phyloP scores from a whole-genome alignment of 805 yeast species.

The Yamadazyma endophytica region DNA sequence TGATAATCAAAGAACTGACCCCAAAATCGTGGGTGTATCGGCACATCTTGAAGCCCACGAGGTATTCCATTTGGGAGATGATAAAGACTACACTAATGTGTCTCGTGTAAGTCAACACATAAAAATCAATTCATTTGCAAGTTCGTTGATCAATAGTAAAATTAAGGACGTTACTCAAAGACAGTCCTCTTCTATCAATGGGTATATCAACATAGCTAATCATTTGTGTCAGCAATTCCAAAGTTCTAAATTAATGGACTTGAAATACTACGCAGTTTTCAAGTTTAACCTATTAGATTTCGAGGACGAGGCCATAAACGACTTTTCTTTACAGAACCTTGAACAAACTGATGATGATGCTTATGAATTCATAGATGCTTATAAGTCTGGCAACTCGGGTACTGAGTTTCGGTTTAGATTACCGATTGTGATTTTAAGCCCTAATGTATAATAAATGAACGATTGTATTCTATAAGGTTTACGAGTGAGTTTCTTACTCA shows the following conservation, averaged over 20 bases:
- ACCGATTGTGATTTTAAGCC: constrained; percentile 23
- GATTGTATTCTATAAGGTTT: no score
- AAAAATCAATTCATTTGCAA: constrained; percentile 30
- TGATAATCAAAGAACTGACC: constrained; percentile 11
- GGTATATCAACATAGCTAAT: constrained; percentile 26
- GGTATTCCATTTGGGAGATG: constrained; percentile 20
- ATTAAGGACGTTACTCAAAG: constrained; percentile 6
- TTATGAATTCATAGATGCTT: constrained; percentile 10
- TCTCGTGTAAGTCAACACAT: constrained; percentile 32
- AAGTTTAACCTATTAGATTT: constrained; percentile 32
- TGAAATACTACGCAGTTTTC: constrained; percentile 32
- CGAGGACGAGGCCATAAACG: constrained; percentile 6
- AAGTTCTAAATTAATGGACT: constrained; percentile 30
- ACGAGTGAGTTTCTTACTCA: no score
- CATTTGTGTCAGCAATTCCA: constrained; percentile 33
- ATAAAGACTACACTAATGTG: constrained; percentile 15
- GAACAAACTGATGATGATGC: background rate
- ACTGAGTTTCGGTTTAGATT: constrained; percentile 25
- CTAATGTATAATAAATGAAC: no score
- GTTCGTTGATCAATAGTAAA: constrained; percentile 17
- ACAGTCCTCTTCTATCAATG: constrained; percentile 15
- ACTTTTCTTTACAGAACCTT: background rate
- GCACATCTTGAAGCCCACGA: constrained; percentile 39
- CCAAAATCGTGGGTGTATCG: constrained; percentile 29
- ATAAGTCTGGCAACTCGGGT: constrained; percentile 22